Evolutionary conservation across 2,329 filamentous ascomycete genomes (phyloP).

Genomic region (Pyrenophora tritici-repentis): DNA sequence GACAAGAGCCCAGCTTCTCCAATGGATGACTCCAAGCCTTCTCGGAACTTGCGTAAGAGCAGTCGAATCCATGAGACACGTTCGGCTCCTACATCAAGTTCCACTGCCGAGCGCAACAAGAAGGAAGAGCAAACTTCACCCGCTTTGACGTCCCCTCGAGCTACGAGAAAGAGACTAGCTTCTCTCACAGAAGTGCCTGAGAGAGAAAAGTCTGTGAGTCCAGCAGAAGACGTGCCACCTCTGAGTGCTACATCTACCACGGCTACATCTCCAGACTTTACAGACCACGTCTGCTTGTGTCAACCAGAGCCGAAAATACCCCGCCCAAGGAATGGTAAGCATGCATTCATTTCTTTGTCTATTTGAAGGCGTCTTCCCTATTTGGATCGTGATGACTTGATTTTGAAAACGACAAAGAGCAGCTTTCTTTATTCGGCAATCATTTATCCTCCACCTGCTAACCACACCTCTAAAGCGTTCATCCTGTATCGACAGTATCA

Average conservation of each 20-base stretch:
- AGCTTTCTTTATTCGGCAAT: conserved; percentile 33
- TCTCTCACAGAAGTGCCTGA: conserved; percentile 28
- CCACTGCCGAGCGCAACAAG: conserved; percentile 21
- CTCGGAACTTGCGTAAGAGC: conserved; percentile 35
- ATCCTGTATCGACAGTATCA: conserved; percentile 96
- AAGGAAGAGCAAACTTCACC: conserved; percentile 24
- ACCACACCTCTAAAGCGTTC: conserved; percentile 70
- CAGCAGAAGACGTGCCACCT: conserved; percentile 24
- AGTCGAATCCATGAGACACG: conserved; percentile 35
- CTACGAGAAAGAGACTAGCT: conserved; percentile 33
- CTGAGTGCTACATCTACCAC: conserved; percentile 34
- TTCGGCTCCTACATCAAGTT: conserved; percentile 24
- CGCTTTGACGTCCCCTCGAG: conserved; percentile 23
- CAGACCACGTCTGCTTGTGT: conserved; percentile 67
- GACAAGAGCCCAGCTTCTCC: conserved; percentile 18
- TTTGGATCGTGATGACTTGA: conserved; percentile 14
- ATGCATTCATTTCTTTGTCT: conserved; percentile 28
- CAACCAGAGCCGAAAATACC: conserved; percentile 74
- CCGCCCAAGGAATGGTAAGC: conserved; percentile 71
- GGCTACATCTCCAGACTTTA: conserved; percentile 35
- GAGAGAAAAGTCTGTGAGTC: conserved; percentile 19
- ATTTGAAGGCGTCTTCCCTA: conserved; percentile 4
- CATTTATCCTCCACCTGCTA: conserved; percentile 27
- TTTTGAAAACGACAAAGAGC: conserved; percentile 33
- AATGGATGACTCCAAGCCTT: conserved; percentile 30